Conservation (phyloP, 2,329 filamentous ascomycete species). For the Pseudogymnoascus sp. region DNA sequence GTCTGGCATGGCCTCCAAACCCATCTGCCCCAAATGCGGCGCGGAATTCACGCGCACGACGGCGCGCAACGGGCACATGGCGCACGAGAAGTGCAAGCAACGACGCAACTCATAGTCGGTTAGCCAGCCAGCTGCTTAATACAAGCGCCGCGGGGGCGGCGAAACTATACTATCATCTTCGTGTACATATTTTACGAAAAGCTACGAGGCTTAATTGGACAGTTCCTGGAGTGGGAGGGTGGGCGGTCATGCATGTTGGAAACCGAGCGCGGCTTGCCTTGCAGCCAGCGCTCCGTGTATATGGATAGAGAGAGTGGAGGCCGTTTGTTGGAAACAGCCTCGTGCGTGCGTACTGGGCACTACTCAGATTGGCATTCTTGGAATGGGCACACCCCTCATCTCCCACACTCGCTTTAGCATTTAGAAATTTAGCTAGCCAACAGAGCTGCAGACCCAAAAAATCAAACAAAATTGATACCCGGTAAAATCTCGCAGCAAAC, state of each 20-base stretch:
- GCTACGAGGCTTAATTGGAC: neutral
- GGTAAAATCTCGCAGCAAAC: neutral
- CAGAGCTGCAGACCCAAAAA: neutral
- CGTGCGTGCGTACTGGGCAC: neutral
- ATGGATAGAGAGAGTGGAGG: neutral
- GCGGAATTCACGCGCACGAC: slow-evolving; percentile 87
- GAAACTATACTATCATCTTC: neutral
- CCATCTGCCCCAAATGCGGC: slow-evolving; percentile 81
- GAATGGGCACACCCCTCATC: slow-evolving; percentile 4
- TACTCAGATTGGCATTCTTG: slow-evolving; percentile 1
- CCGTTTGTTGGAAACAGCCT: neutral
- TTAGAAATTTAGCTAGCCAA: slow-evolving; percentile 4
- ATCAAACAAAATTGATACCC: slow-evolving; percentile 4
- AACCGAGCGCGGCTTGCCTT: neutral
- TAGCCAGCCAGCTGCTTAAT: neutral
- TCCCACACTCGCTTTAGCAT: slow-evolving; percentile 7
- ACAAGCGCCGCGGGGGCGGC: slow-evolving; percentile 1
- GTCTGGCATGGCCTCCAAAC: slow-evolving; percentile 82
- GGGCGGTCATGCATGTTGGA: slow-evolving; percentile 1
- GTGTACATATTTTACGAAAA: slow-evolving; percentile 1
- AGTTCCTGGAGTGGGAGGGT: neutral
- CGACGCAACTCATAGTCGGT: slow-evolving; percentile 40
- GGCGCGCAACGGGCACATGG: slow-evolving; percentile 78
- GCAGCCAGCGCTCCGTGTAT: neutral
- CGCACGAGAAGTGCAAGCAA: slow-evolving; percentile 89